Evolutionary conservation across 495 filamentous ascomycete genomes (phyloP), one percentile per base, ranked within the genome.

Genomic region (Aspergillus heteromorphus): DNA sequence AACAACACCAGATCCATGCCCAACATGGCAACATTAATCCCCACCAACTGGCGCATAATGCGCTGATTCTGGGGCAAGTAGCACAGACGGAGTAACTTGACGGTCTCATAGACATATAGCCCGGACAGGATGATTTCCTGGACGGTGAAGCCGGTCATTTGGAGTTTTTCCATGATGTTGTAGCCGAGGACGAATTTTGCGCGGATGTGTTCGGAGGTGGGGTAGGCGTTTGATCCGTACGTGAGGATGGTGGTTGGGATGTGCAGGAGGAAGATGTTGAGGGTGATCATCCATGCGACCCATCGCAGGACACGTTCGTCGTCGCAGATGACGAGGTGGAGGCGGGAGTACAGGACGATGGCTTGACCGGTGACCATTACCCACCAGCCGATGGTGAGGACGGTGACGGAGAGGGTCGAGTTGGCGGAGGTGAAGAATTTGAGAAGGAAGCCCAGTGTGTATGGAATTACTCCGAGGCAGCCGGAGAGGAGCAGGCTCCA

Each of bases 71-170:
- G 60, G 4, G 62, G 66, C 10, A 72, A 68, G n/a, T 70, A 72
- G 6, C 77, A 67, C 18, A 77, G 68, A 21, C 75, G 73, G 0
- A 84, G 73, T 7, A 83, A 59, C 48, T 67, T 76, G 19, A 71
- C 70, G 9, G 79, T 81, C 50, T 79, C 78, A 62, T 72, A 75
- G 2, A 86, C 73, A 57, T 85, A 86, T 1, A 85, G 55, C 8
- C 71, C 77, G 0, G 82, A 84, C 23, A 86, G 72, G 13, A 80
- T 65, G 23, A 72, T 62, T 54, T 86, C 83, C 60, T 86, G 82
- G 6, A 82, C 51, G 21, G 73, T 79, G 62, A 85, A 82, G 1
- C 72, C 76, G 0, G 75, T 77, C 62, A 84, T 67, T 60, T 84
- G 78, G 21, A 81, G 67, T 48, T 77, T 80, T 55, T 83, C 82